Conservation (phyloP, 1,139 yeast species). For the Zygosaccharomyces sapae region DNA sequence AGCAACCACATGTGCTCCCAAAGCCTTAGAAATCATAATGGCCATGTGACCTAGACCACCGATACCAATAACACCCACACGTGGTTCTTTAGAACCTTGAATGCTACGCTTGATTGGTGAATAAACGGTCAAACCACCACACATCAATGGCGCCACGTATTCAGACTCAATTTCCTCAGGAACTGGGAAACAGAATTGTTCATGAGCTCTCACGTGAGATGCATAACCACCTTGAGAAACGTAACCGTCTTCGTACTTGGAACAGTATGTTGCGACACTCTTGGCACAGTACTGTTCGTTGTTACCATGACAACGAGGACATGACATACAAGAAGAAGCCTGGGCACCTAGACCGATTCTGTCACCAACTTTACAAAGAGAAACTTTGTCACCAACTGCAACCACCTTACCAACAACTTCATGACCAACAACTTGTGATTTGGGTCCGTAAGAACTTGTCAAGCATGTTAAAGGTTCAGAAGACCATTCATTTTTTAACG, state of each 20-base stretch:
- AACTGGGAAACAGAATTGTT: conserved; percentile 46
- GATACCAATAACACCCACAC: conserved; percentile 53
- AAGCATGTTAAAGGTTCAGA: conserved; percentile 37
- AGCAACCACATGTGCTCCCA: conserved; percentile 55
- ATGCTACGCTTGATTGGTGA: conserved; percentile 47
- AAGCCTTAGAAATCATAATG: conserved; percentile 51
- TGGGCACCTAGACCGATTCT: conserved; percentile 55
- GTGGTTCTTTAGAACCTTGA: conserved; percentile 40
- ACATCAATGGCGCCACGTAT: conserved; percentile 48
- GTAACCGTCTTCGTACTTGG: conserved; percentile 43
- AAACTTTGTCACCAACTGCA: conserved; percentile 40
- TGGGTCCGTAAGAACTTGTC: conserved; percentile 17
- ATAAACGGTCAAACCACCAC: conserved; percentile 52
- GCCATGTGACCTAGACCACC: conserved; percentile 65
- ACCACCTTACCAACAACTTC: conserved; percentile 48
- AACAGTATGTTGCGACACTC: conserved; percentile 44
- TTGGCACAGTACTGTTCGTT: conserved; percentile 48
- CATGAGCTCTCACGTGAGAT: conserved; percentile 46
- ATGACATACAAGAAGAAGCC: conserved; percentile 44
- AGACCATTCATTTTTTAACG: conserved; percentile 37
- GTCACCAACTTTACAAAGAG: conserved; percentile 42
- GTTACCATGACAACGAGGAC: conserved; percentile 42
- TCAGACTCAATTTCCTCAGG: conserved; percentile 44
- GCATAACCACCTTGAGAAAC: conserved; percentile 53
- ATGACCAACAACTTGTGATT: conserved; percentile 27